A percentile compares a stretch with the other conserved stretches of the same genome.
Evolutionary conservation across 2,329 filamentous ascomycete genomes (phyloP).

Genomic region (Fusarium praegraminearum): DNA sequence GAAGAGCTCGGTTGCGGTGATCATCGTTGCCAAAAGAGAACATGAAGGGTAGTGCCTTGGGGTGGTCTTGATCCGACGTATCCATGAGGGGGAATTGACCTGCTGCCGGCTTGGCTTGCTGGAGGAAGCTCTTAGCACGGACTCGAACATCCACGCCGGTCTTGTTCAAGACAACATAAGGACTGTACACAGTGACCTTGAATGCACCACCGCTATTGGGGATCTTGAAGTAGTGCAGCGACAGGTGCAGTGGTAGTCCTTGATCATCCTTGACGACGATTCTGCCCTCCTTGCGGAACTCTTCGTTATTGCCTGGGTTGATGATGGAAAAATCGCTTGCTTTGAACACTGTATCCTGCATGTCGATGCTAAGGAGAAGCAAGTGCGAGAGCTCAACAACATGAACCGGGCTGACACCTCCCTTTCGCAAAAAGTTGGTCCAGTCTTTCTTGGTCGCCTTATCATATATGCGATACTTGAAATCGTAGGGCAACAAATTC

Average conservation of each 20-base stretch:
- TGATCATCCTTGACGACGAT: slow-evolving; percentile 87
- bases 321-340: slow-evolving; percentile 97
- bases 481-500: slow-evolving; percentile 95
- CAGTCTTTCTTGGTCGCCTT: slow-evolving; percentile 99
- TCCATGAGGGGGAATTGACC: slow-evolving; percentile 75
- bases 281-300: slow-evolving; percentile 85
- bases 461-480: slow-evolving; percentile 99
- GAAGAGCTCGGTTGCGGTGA: slow-evolving; percentile 86
- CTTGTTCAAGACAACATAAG: slow-evolving; percentile 95
- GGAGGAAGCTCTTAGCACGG: slow-evolving; percentile 88
- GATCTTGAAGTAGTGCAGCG: slow-evolving; percentile 89
- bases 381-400: slow-evolving; percentile 96
- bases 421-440: slow-evolving; percentile 97
- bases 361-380: slow-evolving; percentile 90
- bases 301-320: slow-evolving; percentile 87
- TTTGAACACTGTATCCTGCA: slow-evolving; percentile 96
- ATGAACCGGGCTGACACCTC: slow-evolving; percentile 95
- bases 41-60: slow-evolving; percentile 91
- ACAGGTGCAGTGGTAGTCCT: slow-evolving; percentile 81
- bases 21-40: slow-evolving; percentile 93
- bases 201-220: slow-evolving; percentile 95
- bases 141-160: slow-evolving; percentile 91
- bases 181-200: slow-evolving; percentile 93
- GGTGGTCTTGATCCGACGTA: slow-evolving; percentile 63
- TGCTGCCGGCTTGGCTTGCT: slow-evolving; percentile 84